phyloP scores from a whole-genome alignment of 257 asterid species.

The Capsicum chinense region DNA sequence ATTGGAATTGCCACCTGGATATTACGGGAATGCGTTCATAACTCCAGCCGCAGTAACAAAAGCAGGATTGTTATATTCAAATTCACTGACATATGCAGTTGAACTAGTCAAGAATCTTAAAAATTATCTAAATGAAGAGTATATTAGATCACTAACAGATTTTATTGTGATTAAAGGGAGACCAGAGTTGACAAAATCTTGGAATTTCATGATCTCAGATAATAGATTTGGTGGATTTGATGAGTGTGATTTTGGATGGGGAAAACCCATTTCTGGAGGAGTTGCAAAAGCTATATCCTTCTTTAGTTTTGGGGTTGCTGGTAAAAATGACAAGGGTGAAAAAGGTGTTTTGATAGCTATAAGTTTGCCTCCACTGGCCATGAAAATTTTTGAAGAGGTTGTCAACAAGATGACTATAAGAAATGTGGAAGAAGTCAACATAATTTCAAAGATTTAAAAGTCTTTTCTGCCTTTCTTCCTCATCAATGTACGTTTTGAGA shows the following conservation, averaged over 20 bases:
- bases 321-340: neutral
- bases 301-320: too few species aligned
- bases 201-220: too few species aligned
- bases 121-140: neutral
- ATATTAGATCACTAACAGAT: neutral
- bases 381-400: neutral
- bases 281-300: neutral
- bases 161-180: too few species aligned
- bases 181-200: too few species aligned
- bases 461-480: too few species aligned
- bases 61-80: neutral
- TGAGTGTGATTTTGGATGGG: too few species aligned
- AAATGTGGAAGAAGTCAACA: neutral
- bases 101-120: neutral
- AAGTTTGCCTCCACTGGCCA: neutral
- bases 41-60: neutral
- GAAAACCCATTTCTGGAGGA: neutral
- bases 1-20: neutral
- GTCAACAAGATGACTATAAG: neutral
- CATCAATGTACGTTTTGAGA: too few species aligned
- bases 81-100: neutral
- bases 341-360: neutral
- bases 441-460: neutral
- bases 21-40: neutral
- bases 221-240: too few species aligned